Conservation (phyloP, 192 early-diverging fungal species). For the Backusella morwellensis region DNA sequence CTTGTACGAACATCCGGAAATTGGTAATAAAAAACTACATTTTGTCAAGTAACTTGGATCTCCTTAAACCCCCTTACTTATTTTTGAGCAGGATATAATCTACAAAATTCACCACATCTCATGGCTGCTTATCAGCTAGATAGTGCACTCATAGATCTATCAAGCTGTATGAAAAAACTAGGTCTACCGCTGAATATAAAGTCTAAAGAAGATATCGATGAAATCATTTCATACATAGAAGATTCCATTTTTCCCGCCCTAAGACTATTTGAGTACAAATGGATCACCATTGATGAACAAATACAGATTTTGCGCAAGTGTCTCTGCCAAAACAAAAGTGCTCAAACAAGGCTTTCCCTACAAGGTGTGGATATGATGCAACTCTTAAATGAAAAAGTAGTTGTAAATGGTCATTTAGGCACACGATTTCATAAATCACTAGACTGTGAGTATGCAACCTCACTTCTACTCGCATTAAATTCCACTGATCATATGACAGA, state of each 20-base stretch:
- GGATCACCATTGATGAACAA: slow-evolving; percentile 59
- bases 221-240: slow-evolving; percentile 58
- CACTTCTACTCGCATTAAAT: slow-evolving; percentile 43
- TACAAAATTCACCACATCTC: slow-evolving; percentile 92
- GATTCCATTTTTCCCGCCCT: slow-evolving; percentile 56
- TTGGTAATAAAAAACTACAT: slow-evolving; percentile 48
- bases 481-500: not conserved
- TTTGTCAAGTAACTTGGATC: not conserved
- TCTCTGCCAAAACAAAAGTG: slow-evolving; percentile 29
- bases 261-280: slow-evolving; percentile 88
- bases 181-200: slow-evolving; percentile 55
- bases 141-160: slow-evolving; percentile 74
- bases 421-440: slow-evolving; percentile 57
- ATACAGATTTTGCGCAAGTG: slow-evolving; percentile 40
- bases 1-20: slow-evolving; percentile 94
- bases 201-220: slow-evolving; percentile 63
- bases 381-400: slow-evolving; percentile 38
- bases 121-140: slow-evolving; percentile 91
- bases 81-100: slow-evolving; percentile 80
- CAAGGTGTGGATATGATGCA: slow-evolving; percentile 41
- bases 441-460: slow-evolving; percentile 37
- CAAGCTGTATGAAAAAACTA: slow-evolving; percentile 50
- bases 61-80: slow-evolving; percentile 10
- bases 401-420: slow-evolving; percentile 40
- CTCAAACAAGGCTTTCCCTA: slow-evolving; percentile 29